Conservation (phyloP, 2,329 filamentous ascomycete species). For the Verticillium albo-atrum region DNA sequence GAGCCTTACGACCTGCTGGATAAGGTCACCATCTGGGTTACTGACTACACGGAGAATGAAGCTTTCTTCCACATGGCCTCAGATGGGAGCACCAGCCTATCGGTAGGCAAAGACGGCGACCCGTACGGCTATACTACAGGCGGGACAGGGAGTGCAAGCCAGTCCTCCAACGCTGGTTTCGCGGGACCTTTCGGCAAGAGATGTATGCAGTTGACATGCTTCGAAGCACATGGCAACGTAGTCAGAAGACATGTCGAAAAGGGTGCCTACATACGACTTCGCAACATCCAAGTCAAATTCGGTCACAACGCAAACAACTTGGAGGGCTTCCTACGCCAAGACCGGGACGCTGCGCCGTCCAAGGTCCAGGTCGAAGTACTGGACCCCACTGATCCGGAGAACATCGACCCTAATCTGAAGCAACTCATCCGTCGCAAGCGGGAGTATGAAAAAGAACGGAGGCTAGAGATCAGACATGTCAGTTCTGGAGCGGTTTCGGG, state of each 20-base stretch:
- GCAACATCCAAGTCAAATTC: constrained; percentile 68
- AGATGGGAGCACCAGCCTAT: constrained; percentile 24
- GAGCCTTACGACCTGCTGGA: constrained; percentile 38
- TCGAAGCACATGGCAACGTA: constrained; percentile 58
- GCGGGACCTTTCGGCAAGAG: constrained; percentile 68
- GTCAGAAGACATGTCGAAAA: constrained; percentile 50
- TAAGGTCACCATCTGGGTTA: constrained; percentile 63
- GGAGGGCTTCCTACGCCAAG: constrained; percentile 68
- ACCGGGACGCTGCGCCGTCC: constrained; percentile 33
- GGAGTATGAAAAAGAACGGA: constrained; percentile 55
- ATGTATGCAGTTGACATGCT: constrained; percentile 69
- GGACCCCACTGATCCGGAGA: constrained; percentile 33
- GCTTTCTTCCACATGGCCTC: constrained; percentile 49
- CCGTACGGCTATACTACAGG: constrained; percentile 46
- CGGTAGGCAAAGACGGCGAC: constrained; percentile 43
- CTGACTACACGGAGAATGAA: constrained; percentile 75
- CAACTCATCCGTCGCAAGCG: constrained; percentile 58
- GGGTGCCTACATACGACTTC: constrained; percentile 61
- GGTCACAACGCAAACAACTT: constrained; percentile 49
- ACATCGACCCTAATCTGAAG: constrained; percentile 43
- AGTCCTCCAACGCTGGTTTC: constrained; percentile 43
- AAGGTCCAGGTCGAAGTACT: constrained; percentile 58
- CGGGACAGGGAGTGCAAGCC: constrained; percentile 12
- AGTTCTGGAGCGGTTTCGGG: constrained; percentile 8
- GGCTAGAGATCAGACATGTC: constrained; percentile 31